Conservation (phyloP, 179 eudicot species). For the Sideroxylon spinosum region DNA sequence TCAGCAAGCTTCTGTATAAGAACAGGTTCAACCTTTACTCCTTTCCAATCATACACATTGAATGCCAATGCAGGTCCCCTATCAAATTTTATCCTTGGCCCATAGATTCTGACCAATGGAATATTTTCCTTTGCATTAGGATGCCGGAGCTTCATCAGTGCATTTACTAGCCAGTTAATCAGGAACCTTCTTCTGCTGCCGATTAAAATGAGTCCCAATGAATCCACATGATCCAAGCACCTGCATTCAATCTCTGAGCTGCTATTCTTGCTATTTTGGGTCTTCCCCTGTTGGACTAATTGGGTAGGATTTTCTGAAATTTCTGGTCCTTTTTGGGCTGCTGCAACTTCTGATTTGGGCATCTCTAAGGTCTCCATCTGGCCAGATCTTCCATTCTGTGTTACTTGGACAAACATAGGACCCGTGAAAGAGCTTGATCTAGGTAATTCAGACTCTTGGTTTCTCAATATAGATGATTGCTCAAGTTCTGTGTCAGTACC, state of each 20-base stretch:
- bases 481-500: constrained; percentile 32
- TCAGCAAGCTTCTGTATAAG: constrained; percentile 93
- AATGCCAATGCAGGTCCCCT: constrained; percentile 85
- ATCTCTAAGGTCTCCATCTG: background rate
- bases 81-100: constrained; percentile 79
- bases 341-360: constrained; percentile 5
- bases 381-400: constrained; percentile 2
- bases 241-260: constrained; percentile 49
- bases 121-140: constrained; percentile 48
- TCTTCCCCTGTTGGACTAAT: constrained; percentile 6
- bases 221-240: constrained; percentile 80
- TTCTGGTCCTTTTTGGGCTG: background rate
- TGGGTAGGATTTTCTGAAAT: constrained; percentile 11
- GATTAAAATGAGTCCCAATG: constrained; percentile 54
- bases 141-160: constrained; percentile 67
- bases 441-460: constrained; percentile 20
- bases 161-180: constrained; percentile 77
- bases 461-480: constrained; percentile 30
- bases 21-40: constrained; percentile 72
- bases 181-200: constrained; percentile 70
- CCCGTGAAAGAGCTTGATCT: constrained; percentile 33
- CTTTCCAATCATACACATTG: constrained; percentile 89
- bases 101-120: constrained; percentile 68
- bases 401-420: constrained; percentile 19
- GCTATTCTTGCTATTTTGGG: constrained; percentile 19